These are phyloP conservation scores for Verbascum thapsus DNA, from an alignment of 257 asterid species.

Conservation along the genomic window DNA sequence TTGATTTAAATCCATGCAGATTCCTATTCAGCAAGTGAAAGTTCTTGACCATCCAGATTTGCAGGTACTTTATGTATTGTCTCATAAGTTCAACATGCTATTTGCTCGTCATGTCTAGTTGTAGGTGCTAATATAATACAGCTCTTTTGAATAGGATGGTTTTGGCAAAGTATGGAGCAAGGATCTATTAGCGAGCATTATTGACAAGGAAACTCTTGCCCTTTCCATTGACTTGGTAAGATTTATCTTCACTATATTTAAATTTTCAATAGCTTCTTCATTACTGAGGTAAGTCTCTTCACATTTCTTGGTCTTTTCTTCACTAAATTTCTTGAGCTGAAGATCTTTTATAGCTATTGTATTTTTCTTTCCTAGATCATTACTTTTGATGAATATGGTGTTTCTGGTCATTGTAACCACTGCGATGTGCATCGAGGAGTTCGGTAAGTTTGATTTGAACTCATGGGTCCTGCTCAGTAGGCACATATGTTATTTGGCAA, in stretches of 20 bases:
- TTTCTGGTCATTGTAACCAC: conserved; percentile 93
- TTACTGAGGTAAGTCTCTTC: conserved; percentile 11
- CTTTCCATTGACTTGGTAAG: conserved; percentile 67
- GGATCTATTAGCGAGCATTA: conserved; percentile 52
- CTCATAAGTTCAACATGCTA: conserved; percentile 22
- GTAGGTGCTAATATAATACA: conserved; percentile 28
- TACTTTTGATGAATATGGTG: conserved; percentile 80
- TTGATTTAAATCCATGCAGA: conserved; percentile 47
- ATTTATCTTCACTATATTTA: conserved; percentile 18
- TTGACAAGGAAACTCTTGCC: conserved; percentile 50
- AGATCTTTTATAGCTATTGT: background rate
- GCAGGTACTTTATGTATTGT: conserved; percentile 55
- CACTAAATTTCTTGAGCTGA: background rate
- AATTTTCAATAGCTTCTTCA: conserved; percentile 4
- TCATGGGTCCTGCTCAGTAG: background rate
- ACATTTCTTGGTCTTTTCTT: conserved; percentile 23
- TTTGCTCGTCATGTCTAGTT: conserved; percentile 5
- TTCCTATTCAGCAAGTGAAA: conserved; percentile 71
- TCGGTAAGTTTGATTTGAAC: conserved; percentile 45
- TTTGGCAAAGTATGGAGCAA: conserved; percentile 71
- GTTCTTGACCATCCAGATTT: conserved; percentile 79
- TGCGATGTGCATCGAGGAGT: conserved; percentile 70
- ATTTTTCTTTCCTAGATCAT: conserved; percentile 53
- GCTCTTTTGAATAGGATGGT: conserved; percentile 67
- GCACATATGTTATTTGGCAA: conserved; percentile 6